These are phyloP conservation scores for Vaccinium darrowii DNA, from an alignment of 148 eudicot genomes.

Conservation along the genomic window DNA sequence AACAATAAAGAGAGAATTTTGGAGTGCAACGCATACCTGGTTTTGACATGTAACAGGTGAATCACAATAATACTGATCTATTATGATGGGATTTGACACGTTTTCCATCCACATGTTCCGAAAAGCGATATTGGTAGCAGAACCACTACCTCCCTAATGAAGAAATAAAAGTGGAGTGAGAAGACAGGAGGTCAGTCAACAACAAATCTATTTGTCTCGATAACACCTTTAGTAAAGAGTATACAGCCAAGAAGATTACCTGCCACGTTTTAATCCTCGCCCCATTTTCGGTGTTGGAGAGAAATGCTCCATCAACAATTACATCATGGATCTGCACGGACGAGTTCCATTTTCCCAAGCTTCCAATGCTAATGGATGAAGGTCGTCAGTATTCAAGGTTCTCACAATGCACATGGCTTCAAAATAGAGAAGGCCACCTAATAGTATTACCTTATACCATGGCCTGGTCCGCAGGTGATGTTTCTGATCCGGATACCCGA, in stretches of 20 bases:
- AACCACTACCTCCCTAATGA: slow-evolving; percentile 84
- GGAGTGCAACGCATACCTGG: slow-evolving; percentile 46
- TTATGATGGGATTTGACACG: slow-evolving; percentile 86
- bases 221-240: neutral
- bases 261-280: slow-evolving; percentile 97
- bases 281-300: slow-evolving; percentile 80
- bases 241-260: slow-evolving; percentile 38
- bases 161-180: slow-evolving; percentile 7
- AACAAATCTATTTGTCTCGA: neutral
- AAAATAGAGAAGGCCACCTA: neutral
- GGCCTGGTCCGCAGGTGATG: slow-evolving; percentile 82
- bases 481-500: slow-evolving; percentile 47
- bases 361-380: slow-evolving; percentile 63
- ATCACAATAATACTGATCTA: slow-evolving; percentile 91
- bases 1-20: neutral
- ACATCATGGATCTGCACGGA: slow-evolving; percentile 56
- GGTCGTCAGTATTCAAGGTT: neutral
- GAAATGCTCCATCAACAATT: slow-evolving; percentile 49
- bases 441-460: slow-evolving; percentile 81
- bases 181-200: neutral
- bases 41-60: slow-evolving; percentile 55
- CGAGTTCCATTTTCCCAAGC: slow-evolving; percentile 69
- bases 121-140: slow-evolving; percentile 57
- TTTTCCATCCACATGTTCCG: slow-evolving; percentile 67
- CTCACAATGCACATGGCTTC: neutral